Base-by-base conservation (phyloP, 345 rosid species). In the Hibiscus trionum region DNA sequence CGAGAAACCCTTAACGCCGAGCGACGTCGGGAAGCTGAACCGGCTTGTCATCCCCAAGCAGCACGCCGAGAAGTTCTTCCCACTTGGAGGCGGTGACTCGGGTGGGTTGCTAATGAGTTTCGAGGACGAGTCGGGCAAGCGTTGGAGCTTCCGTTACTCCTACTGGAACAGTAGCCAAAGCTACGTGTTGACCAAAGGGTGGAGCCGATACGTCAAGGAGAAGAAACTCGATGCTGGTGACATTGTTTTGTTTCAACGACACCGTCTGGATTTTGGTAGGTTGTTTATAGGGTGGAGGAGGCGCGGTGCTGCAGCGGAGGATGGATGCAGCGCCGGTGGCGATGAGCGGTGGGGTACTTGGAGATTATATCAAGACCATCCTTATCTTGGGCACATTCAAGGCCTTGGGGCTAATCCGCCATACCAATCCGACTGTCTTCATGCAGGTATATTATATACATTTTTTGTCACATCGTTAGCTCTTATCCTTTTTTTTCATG, bases 21-120 rank as follows among this genome's bases (percentile, higher is more conserved):
- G 96, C 64, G 97, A 92, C 75, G 97, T 92, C 3, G 97, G 97
- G 1, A 90, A 92, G 78, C 93, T 92, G 21, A 92, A 92, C 86
- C 88, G 97, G 58, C 81, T 91, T 1, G 97, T 91, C 7, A 91
- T 91, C 52, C 97, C 97, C 55, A 92, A 92, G 70, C 97, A 92
- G 21, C 88, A 92, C 72, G 97, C 97, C 0, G 97, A 91, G 84
- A 90, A 86, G 75, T 86, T 86, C 85, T 91, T 91, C 78, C 95
- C 97, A 0, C 82, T 88, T 44, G 77, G 86, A 21, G 59, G 58
- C 4, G 82, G 80, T 26, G 83, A 79, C 76, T 77, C 88, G 1
- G 88, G 78, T 11, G 92, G 88, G 11, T 26, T 84, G 67, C 56
- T 87, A 7, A 88, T 92, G 72, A 81, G 89, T 70, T 92, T 92